Base-by-base conservation (phyloP, 345 rosid species). In the Corchorus capsularis region DNA sequence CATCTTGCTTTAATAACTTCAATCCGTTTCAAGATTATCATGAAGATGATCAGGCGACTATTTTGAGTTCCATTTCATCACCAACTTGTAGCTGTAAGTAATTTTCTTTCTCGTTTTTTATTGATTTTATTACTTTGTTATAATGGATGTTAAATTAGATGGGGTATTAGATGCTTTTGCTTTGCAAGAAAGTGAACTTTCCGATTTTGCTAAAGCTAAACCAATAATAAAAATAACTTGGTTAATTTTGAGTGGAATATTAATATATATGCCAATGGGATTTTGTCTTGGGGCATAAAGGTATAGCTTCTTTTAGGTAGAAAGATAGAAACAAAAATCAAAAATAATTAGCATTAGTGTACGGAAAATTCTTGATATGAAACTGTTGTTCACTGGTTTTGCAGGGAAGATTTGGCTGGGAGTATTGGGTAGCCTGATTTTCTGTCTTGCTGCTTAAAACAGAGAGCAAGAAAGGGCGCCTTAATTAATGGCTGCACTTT, bases 81-180 rank as follows among this genome's bases (percentile, higher is more conserved):
- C 17, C 17, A 6, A 74, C 62, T 17, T 35, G 87, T 84, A 77
- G 79, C 22, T 35, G 87, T 84, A 77, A 82, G 87, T 72, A 43
- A 2, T 54, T 37, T 16, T 6, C 8, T 68, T 14, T 52, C 8
- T 52, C 8, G 27, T 15, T 52, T 65, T n/a, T n/a, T 64, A 5
- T 53, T 17, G 56, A 54, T 37, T 66, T 27, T 27, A 27, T 27
- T 66, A 9, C 37, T 57, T 70, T 19, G 0, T 79, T 46, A 1
- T 46, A 1, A 32, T 41, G 5, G 6, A 5, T 43, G 20, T 5
- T 17, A n/a, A n/a, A 20, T 17, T 14, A 2, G 27, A 17, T 50
- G 34, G 53, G 14, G 60, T 56, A 56, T 41, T 41, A 47, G 77
- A 78, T 77, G 64, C 80, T 62, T 47, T 15, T 43, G 71, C 55